phyloP scores from a whole-genome alignment of 1,139 yeast genomes.

The Candida sp. region DNA sequence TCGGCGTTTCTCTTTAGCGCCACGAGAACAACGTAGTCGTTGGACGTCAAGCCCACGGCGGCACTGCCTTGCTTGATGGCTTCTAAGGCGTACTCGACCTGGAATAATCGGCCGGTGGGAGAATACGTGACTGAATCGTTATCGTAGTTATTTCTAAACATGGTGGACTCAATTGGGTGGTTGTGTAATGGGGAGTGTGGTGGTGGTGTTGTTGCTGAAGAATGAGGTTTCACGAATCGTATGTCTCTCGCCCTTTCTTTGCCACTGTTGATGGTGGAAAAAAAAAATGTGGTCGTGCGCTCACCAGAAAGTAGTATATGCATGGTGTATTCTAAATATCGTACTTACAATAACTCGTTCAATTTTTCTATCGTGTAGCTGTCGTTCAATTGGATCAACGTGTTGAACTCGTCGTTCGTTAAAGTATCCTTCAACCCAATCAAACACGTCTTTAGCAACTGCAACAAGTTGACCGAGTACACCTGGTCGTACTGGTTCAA shows the following conservation, averaged over 20 bases:
- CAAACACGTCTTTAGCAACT: constrained; percentile 25
- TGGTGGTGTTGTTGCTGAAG: neutral
- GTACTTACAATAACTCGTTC: constrained; percentile 7
- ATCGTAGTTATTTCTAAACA: constrained; percentile 98
- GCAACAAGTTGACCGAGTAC: constrained; percentile 50
- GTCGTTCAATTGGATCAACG: constrained; percentile 30
- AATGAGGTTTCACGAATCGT: neutral
- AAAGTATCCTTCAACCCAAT: constrained; percentile 22
- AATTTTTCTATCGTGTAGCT: constrained; percentile 39
- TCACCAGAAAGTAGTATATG: neutral
- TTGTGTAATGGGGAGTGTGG: neutral
- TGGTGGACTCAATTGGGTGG: neutral
- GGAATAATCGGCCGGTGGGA: constrained; percentile 96
- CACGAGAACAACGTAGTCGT: constrained; percentile 86
- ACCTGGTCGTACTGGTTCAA: constrained; percentile 59
- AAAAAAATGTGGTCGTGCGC: neutral
- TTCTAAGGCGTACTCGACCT: constrained; percentile 94
- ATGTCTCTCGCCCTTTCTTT: neutral
- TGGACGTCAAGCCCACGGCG: constrained; percentile 91
- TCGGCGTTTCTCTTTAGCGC: constrained; percentile 97
- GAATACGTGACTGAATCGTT: constrained; percentile 98
- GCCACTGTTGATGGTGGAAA: neutral
- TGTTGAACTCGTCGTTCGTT: constrained; percentile 27
- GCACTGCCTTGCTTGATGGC: constrained; percentile 99
- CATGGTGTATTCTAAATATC: neutral